phyloP scores from a whole-genome alignment of 2,329 filamentous ascomycete genomes.

The Ophiostoma angusticollis region DNA sequence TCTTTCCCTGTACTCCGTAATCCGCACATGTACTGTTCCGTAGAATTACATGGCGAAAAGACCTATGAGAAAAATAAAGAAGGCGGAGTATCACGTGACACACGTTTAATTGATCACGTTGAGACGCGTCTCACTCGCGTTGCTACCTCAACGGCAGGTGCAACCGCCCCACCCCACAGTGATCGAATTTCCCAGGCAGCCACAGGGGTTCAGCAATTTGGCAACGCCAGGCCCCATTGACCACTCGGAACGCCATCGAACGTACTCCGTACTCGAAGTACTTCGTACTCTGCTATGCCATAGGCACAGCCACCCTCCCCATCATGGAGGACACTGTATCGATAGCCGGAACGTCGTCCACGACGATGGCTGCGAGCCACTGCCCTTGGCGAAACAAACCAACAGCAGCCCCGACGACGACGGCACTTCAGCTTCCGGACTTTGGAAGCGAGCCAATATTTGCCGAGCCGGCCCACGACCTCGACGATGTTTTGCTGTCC shows the following conservation, averaged over 20 bases:
- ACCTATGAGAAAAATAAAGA: too few species aligned
- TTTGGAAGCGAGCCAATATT: conserved; percentile 6
- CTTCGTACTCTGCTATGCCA: background rate
- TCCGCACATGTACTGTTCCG: too few species aligned
- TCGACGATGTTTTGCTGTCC: conserved; percentile 37
- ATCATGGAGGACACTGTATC: conserved; percentile 2
- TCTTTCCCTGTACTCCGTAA: too few species aligned
- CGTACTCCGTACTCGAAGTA: background rate
- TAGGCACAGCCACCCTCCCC: too few species aligned
- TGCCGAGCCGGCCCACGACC: conserved; percentile 24
- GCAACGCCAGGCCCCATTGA: background rate
- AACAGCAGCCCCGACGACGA: too few species aligned
- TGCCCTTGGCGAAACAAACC: background rate
- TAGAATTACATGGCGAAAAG: too few species aligned
- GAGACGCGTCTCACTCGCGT: conserved; percentile 13
- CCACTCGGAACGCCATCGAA: background rate
- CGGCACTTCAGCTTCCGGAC: conserved; percentile 5
- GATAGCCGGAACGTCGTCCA: background rate
- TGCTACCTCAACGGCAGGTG: conserved; percentile 10
- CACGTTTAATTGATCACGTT: conserved; percentile 12
- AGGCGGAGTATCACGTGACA: conserved; percentile 15
- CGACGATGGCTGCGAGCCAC: background rate
- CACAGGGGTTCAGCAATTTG: too few species aligned
- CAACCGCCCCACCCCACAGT: conserved; percentile 8
- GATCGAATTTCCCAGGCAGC: conserved; percentile 6